Evolutionary conservation across 1,284 basidiomycete species (phyloP).

Genomic region (Leccinum holopus): DNA sequence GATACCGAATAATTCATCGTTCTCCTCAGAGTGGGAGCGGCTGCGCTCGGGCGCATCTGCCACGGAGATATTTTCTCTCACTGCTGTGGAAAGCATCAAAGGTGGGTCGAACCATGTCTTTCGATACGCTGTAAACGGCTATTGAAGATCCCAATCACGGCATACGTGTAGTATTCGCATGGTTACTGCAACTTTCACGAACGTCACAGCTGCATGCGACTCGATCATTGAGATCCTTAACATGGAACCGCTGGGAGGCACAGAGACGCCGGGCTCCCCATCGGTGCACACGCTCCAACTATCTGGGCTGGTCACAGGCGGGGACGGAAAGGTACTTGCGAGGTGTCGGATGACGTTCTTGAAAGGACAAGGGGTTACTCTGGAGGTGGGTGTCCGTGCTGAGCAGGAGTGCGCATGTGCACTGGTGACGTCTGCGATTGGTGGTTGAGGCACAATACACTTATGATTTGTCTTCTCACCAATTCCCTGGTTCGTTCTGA

Average conservation of each 20-base stretch:
- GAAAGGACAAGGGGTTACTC: slow-evolving; percentile 87
- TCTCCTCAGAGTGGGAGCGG: slow-evolving; percentile 94
- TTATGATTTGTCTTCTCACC: background rate
- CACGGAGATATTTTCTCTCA: slow-evolving; percentile 94
- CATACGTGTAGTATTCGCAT: slow-evolving; percentile 14
- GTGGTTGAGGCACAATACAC: slow-evolving; percentile 45
- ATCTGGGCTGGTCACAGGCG: slow-evolving; percentile 85
- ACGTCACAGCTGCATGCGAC: slow-evolving; percentile 77
- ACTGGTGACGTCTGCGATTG: slow-evolving; percentile 90
- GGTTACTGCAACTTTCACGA: slow-evolving; percentile 9
- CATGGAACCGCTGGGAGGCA: slow-evolving; percentile 95
- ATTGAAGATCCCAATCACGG: slow-evolving; percentile 17
- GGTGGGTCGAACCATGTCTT: slow-evolving; percentile 49
- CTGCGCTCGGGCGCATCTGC: slow-evolving; percentile 71
- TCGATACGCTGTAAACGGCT: slow-evolving; percentile 5
- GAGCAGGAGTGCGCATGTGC: slow-evolving; percentile 85
- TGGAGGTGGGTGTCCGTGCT: slow-evolving; percentile 92
- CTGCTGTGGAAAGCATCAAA: slow-evolving; percentile 91
- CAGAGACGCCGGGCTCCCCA: slow-evolving; percentile 75
- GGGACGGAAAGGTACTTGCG: slow-evolving; percentile 91
- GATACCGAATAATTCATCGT: slow-evolving; percentile 88
- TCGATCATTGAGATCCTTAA: slow-evolving; percentile 92
- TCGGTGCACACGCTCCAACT: slow-evolving; percentile 95
- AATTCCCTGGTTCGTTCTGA: background rate
- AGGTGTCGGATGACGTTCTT: slow-evolving; percentile 96